phyloP scores from a whole-genome alignment of 1,284 basidiomycete species.

The Papiliotrema fonsecae region DNA sequence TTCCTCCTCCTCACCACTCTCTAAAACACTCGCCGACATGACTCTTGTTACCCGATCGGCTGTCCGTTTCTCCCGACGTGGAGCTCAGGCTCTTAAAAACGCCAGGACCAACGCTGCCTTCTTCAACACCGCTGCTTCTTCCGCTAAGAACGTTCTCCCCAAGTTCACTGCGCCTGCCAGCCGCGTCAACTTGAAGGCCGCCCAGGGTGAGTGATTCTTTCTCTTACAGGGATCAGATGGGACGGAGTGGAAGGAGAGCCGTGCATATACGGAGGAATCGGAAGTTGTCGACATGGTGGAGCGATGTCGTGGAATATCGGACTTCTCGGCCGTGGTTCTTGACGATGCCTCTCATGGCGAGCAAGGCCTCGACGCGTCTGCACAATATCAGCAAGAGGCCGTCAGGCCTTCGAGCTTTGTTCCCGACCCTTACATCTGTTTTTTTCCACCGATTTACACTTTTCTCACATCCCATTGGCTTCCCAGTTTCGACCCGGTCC shows the following conservation, averaged over 20 bases:
- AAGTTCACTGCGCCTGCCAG: conserved; percentile 27
- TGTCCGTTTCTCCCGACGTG: conserved; percentile 44
- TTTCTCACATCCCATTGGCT: no score
- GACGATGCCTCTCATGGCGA: background rate
- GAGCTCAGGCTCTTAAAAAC: conserved; percentile 34
- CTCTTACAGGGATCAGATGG: background rate
- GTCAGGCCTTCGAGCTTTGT: no score
- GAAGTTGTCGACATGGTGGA: conserved; percentile 3
- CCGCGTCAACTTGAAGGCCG: conserved; percentile 22
- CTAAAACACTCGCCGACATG: conserved; percentile 22
- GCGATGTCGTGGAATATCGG: conserved; percentile 1
- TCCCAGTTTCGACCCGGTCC: no score
- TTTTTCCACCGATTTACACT: no score
- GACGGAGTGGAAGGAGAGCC: background rate
- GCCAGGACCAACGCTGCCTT: conserved; percentile 45
- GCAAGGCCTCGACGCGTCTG: no score
- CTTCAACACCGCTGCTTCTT: conserved; percentile 44
- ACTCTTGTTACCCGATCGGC: conserved; percentile 48
- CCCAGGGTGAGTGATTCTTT: conserved; percentile 29
- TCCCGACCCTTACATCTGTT: no score
- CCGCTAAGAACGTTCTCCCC: conserved; percentile 35
- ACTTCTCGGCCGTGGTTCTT: background rate
- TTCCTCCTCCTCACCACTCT: background rate
- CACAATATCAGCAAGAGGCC: no score
- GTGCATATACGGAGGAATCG: background rate